Evolutionary conservation across 2,329 filamentous ascomycete genomes (phyloP).

Genomic region (Colletotrichum aenigma): DNA sequence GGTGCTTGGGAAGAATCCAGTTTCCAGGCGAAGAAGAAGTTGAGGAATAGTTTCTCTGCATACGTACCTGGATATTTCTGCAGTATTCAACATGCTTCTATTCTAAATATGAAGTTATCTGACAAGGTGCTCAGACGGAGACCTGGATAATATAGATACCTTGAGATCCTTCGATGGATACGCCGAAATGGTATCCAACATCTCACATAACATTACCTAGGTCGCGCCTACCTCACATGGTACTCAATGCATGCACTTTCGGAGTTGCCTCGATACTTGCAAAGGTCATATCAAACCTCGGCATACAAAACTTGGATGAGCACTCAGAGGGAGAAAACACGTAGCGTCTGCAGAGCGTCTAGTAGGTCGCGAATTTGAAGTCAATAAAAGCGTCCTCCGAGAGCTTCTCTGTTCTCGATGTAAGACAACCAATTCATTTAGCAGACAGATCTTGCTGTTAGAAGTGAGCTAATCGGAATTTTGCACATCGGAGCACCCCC

Average conservation of each 20-base stretch:
- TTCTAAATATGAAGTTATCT: fast-evolving
- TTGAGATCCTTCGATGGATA: neutral
- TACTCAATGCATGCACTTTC: neutral
- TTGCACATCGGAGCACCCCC: neutral
- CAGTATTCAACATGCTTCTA: neutral
- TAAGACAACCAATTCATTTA: neutral
- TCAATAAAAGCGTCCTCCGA: neutral
- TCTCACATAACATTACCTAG: neutral
- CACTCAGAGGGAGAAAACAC: neutral
- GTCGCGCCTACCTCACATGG: fast-evolving
- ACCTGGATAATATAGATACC: neutral
- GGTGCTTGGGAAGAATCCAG: neutral
- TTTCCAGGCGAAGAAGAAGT: neutral
- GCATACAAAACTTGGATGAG: neutral
- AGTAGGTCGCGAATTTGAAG: neutral
- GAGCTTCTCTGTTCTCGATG: neutral
- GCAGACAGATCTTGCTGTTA: neutral
- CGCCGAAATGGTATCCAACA: too few relatives aligned
- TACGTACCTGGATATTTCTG: neutral
- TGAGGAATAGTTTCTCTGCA: neutral
- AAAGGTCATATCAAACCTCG: neutral
- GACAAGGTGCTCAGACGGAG: fast-evolving
- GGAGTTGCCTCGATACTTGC: neutral
- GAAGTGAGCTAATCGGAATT: neutral
- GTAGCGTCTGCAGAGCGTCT: neutral